Conservation (phyloP, 2,329 filamentous ascomycete genomes). For the Raffaelea albimanens region DNA sequence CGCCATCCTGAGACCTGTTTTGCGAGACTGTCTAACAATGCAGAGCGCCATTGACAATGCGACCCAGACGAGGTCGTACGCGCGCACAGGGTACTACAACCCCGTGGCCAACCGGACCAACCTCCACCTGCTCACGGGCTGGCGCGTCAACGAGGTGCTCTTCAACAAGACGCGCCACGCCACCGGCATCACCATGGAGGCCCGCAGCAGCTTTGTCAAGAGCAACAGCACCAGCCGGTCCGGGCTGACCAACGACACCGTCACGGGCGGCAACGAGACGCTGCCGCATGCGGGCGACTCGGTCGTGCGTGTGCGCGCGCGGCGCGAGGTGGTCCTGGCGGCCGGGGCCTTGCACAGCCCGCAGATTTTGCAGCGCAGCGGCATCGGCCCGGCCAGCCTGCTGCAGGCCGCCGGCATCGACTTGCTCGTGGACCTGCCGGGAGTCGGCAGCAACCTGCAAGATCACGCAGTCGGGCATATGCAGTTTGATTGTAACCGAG, state of each 20-base stretch:
- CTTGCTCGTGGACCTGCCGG: constrained; percentile 12
- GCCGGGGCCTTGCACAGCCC: constrained; percentile 47
- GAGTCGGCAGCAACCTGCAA: constrained; percentile 13
- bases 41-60: constrained; percentile 2
- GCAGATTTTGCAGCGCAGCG: constrained; percentile 48
- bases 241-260: too few relatives aligned
- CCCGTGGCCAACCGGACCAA: constrained; percentile 1
- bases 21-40: too few relatives aligned
- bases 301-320: constrained; percentile 4
- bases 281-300: background rate
- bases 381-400: constrained; percentile 33
- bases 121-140: background rate
- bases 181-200: background rate
- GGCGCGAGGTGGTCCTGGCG: constrained; percentile 44
- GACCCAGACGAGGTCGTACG: constrained; percentile 4
- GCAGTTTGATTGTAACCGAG: background rate
- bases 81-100: constrained; percentile 3
- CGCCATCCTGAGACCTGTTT: too few relatives aligned
- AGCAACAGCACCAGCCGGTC: too few relatives aligned
- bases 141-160: constrained; percentile 1
- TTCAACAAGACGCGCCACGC: constrained; percentile 1
- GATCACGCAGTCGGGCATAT: constrained; percentile 4
- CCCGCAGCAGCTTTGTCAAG: background rate
- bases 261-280: background rate
- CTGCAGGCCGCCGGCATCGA: constrained; percentile 7